Evolutionary conservation across 306 rosid species (phyloP), one percentile per base, ranked within the genome.

Genomic region (Glycine soja): DNA sequence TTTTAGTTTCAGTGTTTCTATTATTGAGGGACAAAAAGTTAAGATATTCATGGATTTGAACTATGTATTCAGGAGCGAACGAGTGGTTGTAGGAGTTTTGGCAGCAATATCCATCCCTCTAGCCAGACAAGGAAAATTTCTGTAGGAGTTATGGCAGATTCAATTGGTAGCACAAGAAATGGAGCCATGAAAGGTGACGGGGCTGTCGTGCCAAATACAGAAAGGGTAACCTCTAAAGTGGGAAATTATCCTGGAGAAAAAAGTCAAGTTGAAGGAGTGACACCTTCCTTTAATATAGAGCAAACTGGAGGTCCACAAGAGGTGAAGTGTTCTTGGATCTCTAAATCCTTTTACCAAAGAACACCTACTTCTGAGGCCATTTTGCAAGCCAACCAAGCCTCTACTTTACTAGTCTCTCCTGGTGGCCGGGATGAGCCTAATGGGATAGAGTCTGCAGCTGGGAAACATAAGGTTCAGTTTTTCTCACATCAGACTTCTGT

Each of bases 121-220:
- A 89, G 92, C 88, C 97, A 91, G 83, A 86, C 93, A 45, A 89
- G 99, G 87, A 95, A 95, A 89, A 89, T 95, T 68, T 95, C 99
- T 15, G 86, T 92, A 42, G 99, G 99, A 86, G 76, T 95, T 80
- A 66, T 93, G 90, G 94, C 63, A 32, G 95, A 91, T 54, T 86
- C 91, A 40, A 70, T 70, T 76, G 81, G 80, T 4, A 86, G 83
- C 72, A 83, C 77, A 83, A 85, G 77, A 80, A 65, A 66, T 76
- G 90, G 79, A 84, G 62, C 81, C 64, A 18, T 69, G 70, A 93
- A 80, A 78, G 88, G 81, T 81, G 83, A 51, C 62, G 85, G 69
- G 63, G 78, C 56, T 80, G 63, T 69, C 62, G 34, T 73, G 85
- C 81, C 78, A 65, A 87, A 81, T 85, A 83, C 82, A 77, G 92